Evolutionary conservation across 2,329 filamentous ascomycete genomes (phyloP), one percentile per base, ranked within the genome.

Genomic region (Aureobasidium sp.): DNA sequence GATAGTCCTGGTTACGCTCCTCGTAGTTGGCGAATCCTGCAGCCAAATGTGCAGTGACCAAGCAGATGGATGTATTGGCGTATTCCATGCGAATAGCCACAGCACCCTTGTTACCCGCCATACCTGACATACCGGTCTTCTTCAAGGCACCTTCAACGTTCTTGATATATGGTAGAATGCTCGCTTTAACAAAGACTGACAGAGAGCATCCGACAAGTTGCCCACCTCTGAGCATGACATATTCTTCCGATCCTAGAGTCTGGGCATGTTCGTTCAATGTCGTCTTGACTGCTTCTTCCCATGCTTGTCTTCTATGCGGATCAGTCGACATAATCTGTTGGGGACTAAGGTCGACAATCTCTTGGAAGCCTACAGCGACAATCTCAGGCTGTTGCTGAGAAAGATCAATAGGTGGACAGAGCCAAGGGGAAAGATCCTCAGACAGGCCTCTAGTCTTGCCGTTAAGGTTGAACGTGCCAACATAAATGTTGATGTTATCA

Each of bases 281-380:
- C 49, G 79, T 80, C 66, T 87, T 87, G 29, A 97, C 91, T 4
- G 89, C 87, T 59, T 81, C 77, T 72, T 99, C 94, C 94, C 94
- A 99, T 25, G 87, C 78, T 65, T 91, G 86, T 66, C 93, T 90
- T 59, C 90, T 84, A 3, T 86, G 85, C 1, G 94, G 94, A 71
- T 99, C 93, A 63, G 92, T 97, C 66, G 95, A 96, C 91, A 99
- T 97, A 70, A 99, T 97, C 70, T 99, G 94, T 72, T 97, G 93
- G 16, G 95, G 94, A 68, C 91, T 97, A 50, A 99, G 79, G 70
- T 96, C 90, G n/a, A 99, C 94, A 65, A 99, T 97, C 74, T 99
- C 94, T 71, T 99, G 94, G 69, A 99, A 97, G 0, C 91, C 94
- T 16, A 97, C 87, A 8, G 89, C 91, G 57, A 96, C 86, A 41